Conservation (phyloP, 352 stramenopile genomes). For the Phytophthora pistaciae region DNA sequence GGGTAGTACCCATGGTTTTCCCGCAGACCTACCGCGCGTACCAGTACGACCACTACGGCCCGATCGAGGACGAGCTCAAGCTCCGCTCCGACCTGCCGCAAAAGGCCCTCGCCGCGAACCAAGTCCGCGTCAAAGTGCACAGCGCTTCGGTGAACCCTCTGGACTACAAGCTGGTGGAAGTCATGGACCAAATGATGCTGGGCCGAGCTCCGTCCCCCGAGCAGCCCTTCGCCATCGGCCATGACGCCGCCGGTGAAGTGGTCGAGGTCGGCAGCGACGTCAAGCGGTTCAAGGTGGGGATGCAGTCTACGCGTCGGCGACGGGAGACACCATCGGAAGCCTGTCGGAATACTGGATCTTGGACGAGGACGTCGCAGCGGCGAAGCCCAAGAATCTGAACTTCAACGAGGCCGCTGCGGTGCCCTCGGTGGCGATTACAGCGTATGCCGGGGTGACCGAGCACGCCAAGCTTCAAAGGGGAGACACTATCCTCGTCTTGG, state of each 20-base stretch:
- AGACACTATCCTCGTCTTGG: slow-evolving; percentile 46
- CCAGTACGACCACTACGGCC: slow-evolving; percentile 38
- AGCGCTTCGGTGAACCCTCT: slow-evolving; percentile 66
- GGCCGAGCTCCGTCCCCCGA: slow-evolving; percentile 25
- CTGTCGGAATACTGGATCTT: slow-evolving; percentile 27
- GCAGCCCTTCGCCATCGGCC: slow-evolving; percentile 32
- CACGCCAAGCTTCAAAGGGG: slow-evolving; percentile 40
- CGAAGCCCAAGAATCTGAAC: slow-evolving; percentile 44
- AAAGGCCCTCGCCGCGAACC: neutral
- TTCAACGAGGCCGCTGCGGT: slow-evolving; percentile 48
- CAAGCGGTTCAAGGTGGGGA: slow-evolving; percentile 32
- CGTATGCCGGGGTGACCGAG: slow-evolving; percentile 26
- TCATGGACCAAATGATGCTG: slow-evolving; percentile 18
- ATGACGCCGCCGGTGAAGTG: slow-evolving; percentile 42
- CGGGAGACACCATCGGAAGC: slow-evolving; percentile 2
- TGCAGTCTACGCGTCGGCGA: slow-evolving; percentile 25
- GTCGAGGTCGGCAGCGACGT: slow-evolving; percentile 42
- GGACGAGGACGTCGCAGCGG: slow-evolving; percentile 34
- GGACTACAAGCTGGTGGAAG: neutral
- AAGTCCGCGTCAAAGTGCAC: neutral
- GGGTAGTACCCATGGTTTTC: slow-evolving; percentile 19
- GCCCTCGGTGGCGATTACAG: slow-evolving; percentile 33
- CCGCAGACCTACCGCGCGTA: slow-evolving; percentile 33
- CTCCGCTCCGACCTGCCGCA: slow-evolving; percentile 1
- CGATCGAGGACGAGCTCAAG: slow-evolving; percentile 24